phyloP scores from a whole-genome alignment of 768 basidiomycete genomes.

The Lactarius sanguifluus region DNA sequence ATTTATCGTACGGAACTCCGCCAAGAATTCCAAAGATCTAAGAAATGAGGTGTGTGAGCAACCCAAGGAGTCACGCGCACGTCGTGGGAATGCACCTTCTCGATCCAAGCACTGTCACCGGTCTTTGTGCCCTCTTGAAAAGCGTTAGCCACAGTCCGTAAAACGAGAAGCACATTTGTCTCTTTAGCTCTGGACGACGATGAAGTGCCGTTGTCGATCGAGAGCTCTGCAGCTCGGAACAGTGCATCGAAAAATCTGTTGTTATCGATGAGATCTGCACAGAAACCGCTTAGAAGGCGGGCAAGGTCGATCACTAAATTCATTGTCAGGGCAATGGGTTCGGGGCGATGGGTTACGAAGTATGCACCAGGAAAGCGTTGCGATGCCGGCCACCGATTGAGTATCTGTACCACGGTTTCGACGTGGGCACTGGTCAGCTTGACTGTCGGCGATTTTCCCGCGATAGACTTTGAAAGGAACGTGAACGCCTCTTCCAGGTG shows the following conservation, averaged over 20 bases:
- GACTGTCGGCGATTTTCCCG: slow-evolving; percentile 36
- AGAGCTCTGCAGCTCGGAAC: slow-evolving; percentile 70
- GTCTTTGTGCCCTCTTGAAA: slow-evolving; percentile 56
- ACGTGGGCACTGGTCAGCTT: slow-evolving; percentile 50
- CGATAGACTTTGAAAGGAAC: slow-evolving; percentile 53
- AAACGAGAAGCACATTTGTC: slow-evolving; percentile 77
- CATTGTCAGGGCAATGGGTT: not conserved
- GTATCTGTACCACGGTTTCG: slow-evolving; percentile 59
- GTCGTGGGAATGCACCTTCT: slow-evolving; percentile 42
- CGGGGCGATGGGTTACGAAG: not conserved
- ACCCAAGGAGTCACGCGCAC: not conserved
- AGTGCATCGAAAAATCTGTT: slow-evolving; percentile 59
- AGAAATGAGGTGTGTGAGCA: slow-evolving; percentile 13
- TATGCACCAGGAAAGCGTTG: slow-evolving; percentile 69
- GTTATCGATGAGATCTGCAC: slow-evolving; percentile 50
- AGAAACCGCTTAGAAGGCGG: slow-evolving; percentile 69
- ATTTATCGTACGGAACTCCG: slow-evolving; percentile 49
- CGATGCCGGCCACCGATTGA: slow-evolving; percentile 72
- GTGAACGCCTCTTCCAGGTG: slow-evolving; percentile 62
- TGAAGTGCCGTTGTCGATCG: slow-evolving; percentile 47
- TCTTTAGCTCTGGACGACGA: slow-evolving; percentile 70
- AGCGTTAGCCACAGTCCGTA: slow-evolving; percentile 78
- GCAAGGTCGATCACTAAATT: slow-evolving; percentile 78
- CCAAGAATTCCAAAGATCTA: slow-evolving; percentile 59
- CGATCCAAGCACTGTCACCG: slow-evolving; percentile 50